A percentile compares a stretch with the other conserved stretches of the same genome.
Conservation (phyloP, 257 asterid species). For the Salvia rosmarinus region DNA sequence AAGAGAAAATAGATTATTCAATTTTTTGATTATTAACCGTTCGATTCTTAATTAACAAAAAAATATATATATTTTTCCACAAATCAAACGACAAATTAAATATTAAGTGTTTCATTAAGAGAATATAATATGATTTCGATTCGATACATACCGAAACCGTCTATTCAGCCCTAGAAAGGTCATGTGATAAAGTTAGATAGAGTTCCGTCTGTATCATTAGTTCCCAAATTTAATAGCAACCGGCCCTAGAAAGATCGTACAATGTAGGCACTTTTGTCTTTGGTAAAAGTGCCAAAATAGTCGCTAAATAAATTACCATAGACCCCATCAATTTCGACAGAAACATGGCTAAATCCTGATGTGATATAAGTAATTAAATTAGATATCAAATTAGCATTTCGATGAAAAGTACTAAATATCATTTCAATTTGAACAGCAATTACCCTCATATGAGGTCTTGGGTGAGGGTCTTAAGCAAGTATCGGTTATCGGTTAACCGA, state of each 20-base stretch:
- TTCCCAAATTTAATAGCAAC: conserved; percentile 18
- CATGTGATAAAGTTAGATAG: not conserved
- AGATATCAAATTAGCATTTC: not conserved
- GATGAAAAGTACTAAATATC: not conserved
- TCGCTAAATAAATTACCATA: conserved; percentile 3
- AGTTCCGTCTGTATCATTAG: not conserved
- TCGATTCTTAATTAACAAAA: too few species aligned
- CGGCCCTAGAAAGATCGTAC: conserved; percentile 2
- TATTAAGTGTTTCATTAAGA: too few species aligned
- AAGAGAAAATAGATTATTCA: too few species aligned
- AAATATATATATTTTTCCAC: too few species aligned
- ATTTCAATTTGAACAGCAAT: not conserved
- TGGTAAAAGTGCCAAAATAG: not conserved
- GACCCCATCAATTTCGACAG: not conserved
- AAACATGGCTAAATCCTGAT: not conserved
- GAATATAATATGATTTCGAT: too few species aligned
- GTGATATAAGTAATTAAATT: not conserved
- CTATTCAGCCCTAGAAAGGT: too few species aligned
- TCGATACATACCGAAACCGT: too few species aligned
- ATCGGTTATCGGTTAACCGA: too few species aligned
- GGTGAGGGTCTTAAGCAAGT: too few species aligned
- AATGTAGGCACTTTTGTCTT: not conserved
- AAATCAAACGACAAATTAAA: too few species aligned
- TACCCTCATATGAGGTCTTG: too few species aligned
- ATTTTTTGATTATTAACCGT: too few species aligned